These are phyloP conservation scores for Colletotrichum destructivum DNA, from an alignment of 2,329 filamentous ascomycete species.

Conservation along the genomic window DNA sequence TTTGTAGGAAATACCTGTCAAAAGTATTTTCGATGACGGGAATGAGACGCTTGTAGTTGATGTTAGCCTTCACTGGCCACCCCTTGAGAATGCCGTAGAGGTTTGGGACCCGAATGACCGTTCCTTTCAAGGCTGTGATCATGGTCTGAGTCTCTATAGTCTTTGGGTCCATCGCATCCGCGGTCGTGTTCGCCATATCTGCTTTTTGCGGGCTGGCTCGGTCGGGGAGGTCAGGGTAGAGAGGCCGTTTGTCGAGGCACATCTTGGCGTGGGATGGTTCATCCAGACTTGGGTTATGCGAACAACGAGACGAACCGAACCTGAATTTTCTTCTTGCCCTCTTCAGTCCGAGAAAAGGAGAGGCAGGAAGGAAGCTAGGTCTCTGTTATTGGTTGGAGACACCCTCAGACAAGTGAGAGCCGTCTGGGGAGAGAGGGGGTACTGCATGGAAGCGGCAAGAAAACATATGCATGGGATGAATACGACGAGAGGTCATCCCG, in stretches of 20 bases:
- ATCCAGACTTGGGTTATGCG: not conserved
- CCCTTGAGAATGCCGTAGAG: constrained; percentile 45
- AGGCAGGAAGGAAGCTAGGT: no score
- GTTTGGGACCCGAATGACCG: constrained; percentile 48
- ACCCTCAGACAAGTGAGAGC: not conserved
- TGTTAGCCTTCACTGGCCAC: constrained; percentile 48
- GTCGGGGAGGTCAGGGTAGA: no score
- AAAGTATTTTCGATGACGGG: constrained; percentile 43
- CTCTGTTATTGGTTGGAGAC: no score
- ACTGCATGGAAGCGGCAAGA: no score
- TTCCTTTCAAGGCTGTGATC: constrained; percentile 47
- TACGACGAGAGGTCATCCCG: not conserved
- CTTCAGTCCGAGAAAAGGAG: not conserved
- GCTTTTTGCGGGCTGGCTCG: not conserved
- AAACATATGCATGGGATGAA: not conserved
- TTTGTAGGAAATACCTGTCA: constrained; percentile 10
- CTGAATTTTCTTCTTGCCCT: no score
- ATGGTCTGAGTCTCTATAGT: constrained; percentile 30
- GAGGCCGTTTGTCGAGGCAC: not conserved
- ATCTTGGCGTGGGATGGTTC: not conserved
- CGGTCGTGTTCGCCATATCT: not conserved
- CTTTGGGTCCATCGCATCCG: not conserved
- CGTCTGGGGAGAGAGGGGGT: not conserved
- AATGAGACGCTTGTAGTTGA: constrained; percentile 43
- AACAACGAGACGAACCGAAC: not conserved